A percentile compares a stretch with the other conserved stretches of the same genome.
phyloP scores from a whole-genome alignment of 495 filamentous ascomycete genomes.

The Neurospora terricola region DNA sequence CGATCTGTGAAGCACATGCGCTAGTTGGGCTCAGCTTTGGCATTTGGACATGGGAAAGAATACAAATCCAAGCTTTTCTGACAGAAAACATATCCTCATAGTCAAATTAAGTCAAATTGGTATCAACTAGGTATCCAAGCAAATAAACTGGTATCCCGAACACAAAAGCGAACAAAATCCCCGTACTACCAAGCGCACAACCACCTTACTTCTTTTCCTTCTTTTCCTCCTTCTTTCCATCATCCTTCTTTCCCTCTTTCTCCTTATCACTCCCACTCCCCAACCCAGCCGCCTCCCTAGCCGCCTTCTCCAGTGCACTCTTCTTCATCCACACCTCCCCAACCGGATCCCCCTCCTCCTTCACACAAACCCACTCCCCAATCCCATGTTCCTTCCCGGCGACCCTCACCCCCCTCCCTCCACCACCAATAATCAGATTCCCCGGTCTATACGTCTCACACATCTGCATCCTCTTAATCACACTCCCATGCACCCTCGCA shows the following conservation, averaged over 20 bases:
- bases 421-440: constrained; percentile 73
- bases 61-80: background rate
- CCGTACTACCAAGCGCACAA: background rate
- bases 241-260: background rate
- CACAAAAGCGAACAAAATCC: background rate
- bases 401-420: constrained; percentile 51
- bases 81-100: background rate
- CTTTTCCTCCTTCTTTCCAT: background rate
- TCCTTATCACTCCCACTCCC: background rate
- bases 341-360: constrained; percentile 52
- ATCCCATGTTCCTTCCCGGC: constrained; percentile 56
- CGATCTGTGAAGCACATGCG: background rate
- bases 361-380: constrained; percentile 62
- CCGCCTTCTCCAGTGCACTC: constrained; percentile 8
- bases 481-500: constrained; percentile 62
- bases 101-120: background rate
- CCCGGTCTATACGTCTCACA: constrained; percentile 63
- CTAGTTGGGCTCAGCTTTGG: background rate
- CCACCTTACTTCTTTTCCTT: background rate
- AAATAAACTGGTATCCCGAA: background rate
- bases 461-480: constrained; percentile 60
- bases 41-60: background rate
- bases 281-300: background rate
- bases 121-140: background rate
- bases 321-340: constrained; percentile 50